Base-by-base conservation (phyloP, 2,329 filamentous ascomycete species). In the Pseudogymnoascus sp. region DNA sequence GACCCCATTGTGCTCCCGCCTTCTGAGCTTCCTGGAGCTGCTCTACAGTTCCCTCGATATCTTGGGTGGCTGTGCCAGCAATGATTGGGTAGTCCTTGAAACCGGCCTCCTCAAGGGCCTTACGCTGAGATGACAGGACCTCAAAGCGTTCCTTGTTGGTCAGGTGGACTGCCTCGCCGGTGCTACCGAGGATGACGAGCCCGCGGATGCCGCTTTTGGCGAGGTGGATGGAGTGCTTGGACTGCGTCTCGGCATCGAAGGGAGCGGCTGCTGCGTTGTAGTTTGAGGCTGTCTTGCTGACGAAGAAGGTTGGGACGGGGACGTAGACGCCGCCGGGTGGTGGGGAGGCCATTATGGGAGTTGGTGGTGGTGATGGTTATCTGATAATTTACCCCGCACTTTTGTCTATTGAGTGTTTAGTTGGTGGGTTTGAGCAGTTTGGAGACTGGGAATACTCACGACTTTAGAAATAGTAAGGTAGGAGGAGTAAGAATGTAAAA, bases 251-350 rank as follows among this genome's bases (percentile, higher is more conserved):
- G 61, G 83, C 75, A 67, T 87, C 84, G 41, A 86, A n/a, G 4
- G 70, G 69, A 18, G 70, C 62, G 2, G 66, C 64, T 25, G 57
- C 65, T 1, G 67, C 35, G 6, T 64, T 66, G 58, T 70, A 69
- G 62, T 67, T 69, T 12, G 68, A 37, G 2, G 70, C 64, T 4
- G 61, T 65, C 60, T 66, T 67, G 28, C 68, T 65, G 25, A 70
- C 66, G 73, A 83, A 87, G 78, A 87, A 87, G 47, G 84, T 87
- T 30, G 84, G 84, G 47, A 86, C 80, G 22, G 81, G 81, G 61
- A 83, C 59, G 47, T 71, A 71, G 22, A 71, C 67, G 33, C 69
- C 69, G 7, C 65, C 60, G 62, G 70, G 70, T 63, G 73, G 72
- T 60, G 69, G 67, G 37, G 60, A 57, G 33, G 67, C 63, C 64